phyloP scores from a whole-genome alignment of 2,329 filamentous ascomycete genomes.

The Clarireedia paspali region DNA sequence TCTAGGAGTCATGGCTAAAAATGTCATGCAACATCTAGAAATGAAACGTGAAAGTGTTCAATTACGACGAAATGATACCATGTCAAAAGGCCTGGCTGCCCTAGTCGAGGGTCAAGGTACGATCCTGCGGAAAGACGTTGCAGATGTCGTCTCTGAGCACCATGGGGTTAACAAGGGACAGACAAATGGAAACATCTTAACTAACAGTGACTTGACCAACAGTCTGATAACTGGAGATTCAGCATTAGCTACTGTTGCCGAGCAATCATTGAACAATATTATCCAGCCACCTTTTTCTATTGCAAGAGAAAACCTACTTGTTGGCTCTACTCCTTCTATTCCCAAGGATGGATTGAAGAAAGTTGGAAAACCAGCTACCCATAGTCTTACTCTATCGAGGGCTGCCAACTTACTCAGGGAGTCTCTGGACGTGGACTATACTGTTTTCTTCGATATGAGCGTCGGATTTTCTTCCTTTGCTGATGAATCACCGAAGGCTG shows the following conservation, averaged over 20 bases:
- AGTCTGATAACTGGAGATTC: background rate
- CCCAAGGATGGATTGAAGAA: background rate
- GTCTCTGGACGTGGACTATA: slow-evolving; percentile 14
- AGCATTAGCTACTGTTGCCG: background rate
- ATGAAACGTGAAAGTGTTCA: slow-evolving; percentile 43
- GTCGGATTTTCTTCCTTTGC: slow-evolving; percentile 2
- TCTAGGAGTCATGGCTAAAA: slow-evolving; percentile 45
- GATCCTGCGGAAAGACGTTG: background rate
- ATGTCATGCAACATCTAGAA: slow-evolving; percentile 52
- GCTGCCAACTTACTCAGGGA: slow-evolving; percentile 13
- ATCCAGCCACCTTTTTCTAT: background rate
- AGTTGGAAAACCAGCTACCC: background rate
- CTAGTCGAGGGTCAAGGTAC: slow-evolving; percentile 38
- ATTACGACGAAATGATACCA: slow-evolving; percentile 42
- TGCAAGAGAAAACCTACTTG: background rate
- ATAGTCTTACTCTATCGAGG: slow-evolving; percentile 7
- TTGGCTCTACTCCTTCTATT: background rate
- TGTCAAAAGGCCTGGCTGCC: slow-evolving; percentile 42
- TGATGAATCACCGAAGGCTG: background rate
- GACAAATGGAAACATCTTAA: background rate
- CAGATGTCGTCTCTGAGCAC: background rate
- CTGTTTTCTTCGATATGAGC: slow-evolving; percentile 13
- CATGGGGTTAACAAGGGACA: background rate
- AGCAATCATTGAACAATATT: slow-evolving; percentile 4
- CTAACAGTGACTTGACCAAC: background rate